phyloP scores from a whole-genome alignment of 2,329 filamentous ascomycete species.

The Chalaropsis thielavioides region DNA sequence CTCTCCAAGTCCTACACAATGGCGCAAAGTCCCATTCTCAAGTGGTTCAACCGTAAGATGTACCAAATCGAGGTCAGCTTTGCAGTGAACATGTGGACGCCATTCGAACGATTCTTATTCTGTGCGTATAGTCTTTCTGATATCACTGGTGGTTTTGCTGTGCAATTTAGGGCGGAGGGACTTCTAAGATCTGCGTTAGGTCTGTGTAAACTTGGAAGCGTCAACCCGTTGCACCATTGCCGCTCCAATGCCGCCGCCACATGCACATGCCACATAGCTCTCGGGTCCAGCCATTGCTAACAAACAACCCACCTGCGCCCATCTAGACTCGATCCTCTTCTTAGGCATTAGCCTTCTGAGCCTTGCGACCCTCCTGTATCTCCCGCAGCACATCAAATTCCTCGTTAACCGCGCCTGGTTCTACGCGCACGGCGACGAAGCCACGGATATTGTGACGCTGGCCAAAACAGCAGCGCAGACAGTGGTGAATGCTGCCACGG shows the following conservation, averaged over 20 bases:
- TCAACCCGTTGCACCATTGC: neutral
- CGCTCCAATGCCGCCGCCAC: neutral
- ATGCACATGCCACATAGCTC: conserved; percentile 11
- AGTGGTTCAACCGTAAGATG: conserved; percentile 82
- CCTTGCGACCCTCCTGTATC: conserved; percentile 79
- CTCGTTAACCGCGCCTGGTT: conserved; percentile 81
- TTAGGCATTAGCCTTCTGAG: conserved; percentile 74
- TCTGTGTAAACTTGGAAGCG: neutral
- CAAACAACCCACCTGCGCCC: neutral
- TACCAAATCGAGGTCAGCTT: conserved; percentile 98
- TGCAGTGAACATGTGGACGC: conserved; percentile 91
- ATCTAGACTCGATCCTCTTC: conserved; percentile 78
- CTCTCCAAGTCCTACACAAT: neutral
- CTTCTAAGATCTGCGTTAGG: neutral
- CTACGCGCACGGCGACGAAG: conserved; percentile 76
- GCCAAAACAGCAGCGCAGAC: conserved; percentile 28
- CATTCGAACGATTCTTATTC: conserved; percentile 91
- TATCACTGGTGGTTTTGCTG: neutral
- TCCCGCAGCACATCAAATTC: conserved; percentile 76
- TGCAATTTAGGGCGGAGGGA: neutral
- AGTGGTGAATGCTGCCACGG: conserved; percentile 24
- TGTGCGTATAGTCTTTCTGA: conserved; percentile 45
- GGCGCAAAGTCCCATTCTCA: conserved; percentile 17
- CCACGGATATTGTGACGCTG: conserved; percentile 32
- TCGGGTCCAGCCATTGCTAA: neutral